phyloP scores from a whole-genome alignment of 345 rosid species.

The Camelina laxa region DNA sequence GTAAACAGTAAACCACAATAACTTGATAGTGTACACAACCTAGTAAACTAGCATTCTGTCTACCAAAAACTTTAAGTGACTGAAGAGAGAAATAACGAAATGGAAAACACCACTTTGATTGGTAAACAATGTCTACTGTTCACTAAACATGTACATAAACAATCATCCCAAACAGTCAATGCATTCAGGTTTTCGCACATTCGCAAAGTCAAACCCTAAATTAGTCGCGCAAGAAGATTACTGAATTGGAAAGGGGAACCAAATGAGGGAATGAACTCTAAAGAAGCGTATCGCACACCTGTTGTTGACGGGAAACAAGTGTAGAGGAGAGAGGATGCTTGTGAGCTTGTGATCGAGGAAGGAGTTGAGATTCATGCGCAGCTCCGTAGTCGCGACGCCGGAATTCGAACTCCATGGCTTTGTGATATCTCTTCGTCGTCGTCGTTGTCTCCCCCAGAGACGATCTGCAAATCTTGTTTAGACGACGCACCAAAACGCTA shows the following conservation, averaged over 20 bases:
- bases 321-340: slow-evolving; percentile 65
- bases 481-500: slow-evolving; percentile 4
- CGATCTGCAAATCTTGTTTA: slow-evolving; percentile 27
- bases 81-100: too few relatives aligned
- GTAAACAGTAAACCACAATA: too few relatives aligned
- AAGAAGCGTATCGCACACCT: slow-evolving; percentile 45
- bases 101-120: too few relatives aligned
- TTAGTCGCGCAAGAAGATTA: not conserved
- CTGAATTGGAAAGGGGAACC: not conserved
- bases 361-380: slow-evolving; percentile 51
- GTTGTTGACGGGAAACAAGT: slow-evolving; percentile 44
- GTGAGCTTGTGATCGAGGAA: slow-evolving; percentile 57
- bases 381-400: slow-evolving; percentile 64
- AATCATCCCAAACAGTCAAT: not conserved
- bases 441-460: slow-evolving; percentile 8
- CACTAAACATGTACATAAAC: not conserved
- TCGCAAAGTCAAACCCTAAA: not conserved
- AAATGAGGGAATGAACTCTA: not conserved
- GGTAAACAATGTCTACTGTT: too few relatives aligned
- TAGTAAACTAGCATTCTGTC: too few relatives aligned
- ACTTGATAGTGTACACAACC: too few relatives aligned
- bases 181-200: not conserved
- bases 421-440: slow-evolving; percentile 9
- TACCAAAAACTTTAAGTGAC: too few relatives aligned
- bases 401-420: slow-evolving; percentile 61